These are phyloP conservation scores for Eucalyptus albens DNA, from an alignment of 345 rosid species.

Conservation along the genomic window DNA sequence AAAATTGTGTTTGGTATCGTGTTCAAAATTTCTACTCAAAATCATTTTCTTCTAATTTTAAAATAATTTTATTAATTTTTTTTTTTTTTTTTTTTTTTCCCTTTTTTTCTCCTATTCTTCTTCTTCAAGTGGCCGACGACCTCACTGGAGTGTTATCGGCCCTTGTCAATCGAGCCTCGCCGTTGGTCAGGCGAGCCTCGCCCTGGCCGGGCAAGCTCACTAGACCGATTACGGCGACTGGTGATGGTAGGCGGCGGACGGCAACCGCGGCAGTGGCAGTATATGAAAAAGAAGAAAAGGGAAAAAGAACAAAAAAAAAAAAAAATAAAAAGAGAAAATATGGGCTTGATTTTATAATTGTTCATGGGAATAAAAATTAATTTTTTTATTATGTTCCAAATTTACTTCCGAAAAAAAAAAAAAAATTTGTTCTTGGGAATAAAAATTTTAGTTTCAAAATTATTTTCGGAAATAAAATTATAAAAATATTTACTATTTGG, in stretches of 20 bases:
- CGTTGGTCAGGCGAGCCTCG: too few relatives aligned
- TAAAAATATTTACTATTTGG: fast-evolving
- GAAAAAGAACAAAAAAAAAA: too few relatives aligned
- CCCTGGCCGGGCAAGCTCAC: fast-evolving
- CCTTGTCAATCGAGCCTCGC: fast-evolving
- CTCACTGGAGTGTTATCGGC: fast-evolving
- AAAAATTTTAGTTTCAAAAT: too few relatives aligned
- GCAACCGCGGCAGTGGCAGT: fast-evolving
- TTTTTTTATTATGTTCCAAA: fast-evolving
- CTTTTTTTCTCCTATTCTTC: too few relatives aligned
- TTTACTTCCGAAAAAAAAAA: fast-evolving
- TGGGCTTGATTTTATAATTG: too few relatives aligned
- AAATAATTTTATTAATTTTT: too few relatives aligned
- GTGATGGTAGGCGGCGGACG: fast-evolving
- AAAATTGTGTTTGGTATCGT: fast-evolving
- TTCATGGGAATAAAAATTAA: fast-evolving
- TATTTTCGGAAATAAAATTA: fast-evolving
- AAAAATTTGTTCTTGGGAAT: fast-evolving
- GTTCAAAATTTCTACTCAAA: too few relatives aligned
- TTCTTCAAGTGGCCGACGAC: too few relatives aligned
- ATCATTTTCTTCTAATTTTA: too few relatives aligned
- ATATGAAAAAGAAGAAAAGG: too few relatives aligned
- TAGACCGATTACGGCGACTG: fast-evolving
- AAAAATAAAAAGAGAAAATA: too few relatives aligned
- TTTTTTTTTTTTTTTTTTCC: fast-evolving